Evolutionary conservation across 768 basidiomycete species (phyloP), one percentile per base, ranked within the genome.

Genomic region (Coprinopsis marcescibilis): DNA sequence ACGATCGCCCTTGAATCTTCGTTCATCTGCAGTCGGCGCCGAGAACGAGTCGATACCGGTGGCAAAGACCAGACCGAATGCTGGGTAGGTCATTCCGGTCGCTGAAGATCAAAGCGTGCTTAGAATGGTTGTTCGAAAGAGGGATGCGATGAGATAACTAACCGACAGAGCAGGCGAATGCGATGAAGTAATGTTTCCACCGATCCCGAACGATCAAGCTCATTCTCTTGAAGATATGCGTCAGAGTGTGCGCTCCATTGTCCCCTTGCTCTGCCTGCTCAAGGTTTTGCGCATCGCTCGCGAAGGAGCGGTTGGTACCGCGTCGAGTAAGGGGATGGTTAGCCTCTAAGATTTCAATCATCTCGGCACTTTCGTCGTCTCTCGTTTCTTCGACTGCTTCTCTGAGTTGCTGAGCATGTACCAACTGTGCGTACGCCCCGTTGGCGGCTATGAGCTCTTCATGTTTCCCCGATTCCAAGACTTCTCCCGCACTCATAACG

Each of bases 331-430:
- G 72, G 8, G 77, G 75, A 17, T 76, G 54, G 49, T 81, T 78
- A 49, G 75, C 68, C 3, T 12, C 13, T 11, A 3, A 34, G n/a
- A 12, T n/a, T 15, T 37, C 71, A 54, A 78, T 72, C 46, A 69
- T 64, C 21, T 77, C 69, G 14, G 21, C 21, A 10, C 2, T 58
- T 60, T 73, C 71, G 55, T 79, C 73, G 44, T 69, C 64, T 21
- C 77, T 69, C 36, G 62, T 65, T 29, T 55, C 54, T 33, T 66
- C 65, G n/a, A 65, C 60, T 33, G 52, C 57, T 53, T 84, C 81
- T 13, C 80, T 76, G 5, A 87, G 72, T 52, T 69, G 76, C 65
- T 87, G 84, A 2, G 85, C 79, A 27, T 71, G 69, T 11, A 87
- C 85, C 13, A 87, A 76, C 10, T 73, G 70, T 2, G 75, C 64